Evolutionary conservation across 192 early-diverging fungal species (phyloP), one percentile per base, ranked within the genome.

Genomic region (Coemansia sp.): DNA sequence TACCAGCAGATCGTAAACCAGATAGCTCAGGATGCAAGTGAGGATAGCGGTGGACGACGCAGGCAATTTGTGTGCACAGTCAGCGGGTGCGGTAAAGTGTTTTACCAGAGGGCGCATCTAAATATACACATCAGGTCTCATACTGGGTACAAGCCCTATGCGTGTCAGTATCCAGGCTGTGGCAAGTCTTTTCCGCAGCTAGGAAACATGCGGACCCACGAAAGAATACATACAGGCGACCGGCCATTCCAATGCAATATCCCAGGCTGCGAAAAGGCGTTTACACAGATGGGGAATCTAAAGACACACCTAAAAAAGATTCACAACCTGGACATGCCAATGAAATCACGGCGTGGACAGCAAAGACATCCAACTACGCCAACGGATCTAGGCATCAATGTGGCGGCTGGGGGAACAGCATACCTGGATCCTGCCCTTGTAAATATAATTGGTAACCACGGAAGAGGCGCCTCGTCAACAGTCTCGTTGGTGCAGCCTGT

Each of bases 141-240:
- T 34, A 83, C 82, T 0, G 82, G 82, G 4, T 79, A 83, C 61
- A 76, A 79, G 51, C 83, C 85, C 32, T 87, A 86, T 61, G 71
- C 69, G 5, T 94, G 91, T 57, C 72, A 72, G 17, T 71, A 81
- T 63, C 74, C 79, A 1, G 90, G 88, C 7, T 94, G 92, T 60
- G 88, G 83, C 66, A 94, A 94, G 80, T 72, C 87, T 32, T 94
- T 94, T 61, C 86, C 87, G 30, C 92, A 93, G 84, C 85, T 88
- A 64, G 90, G 90, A 5, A 93, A 94, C 70, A 80, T 92, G 77
- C 87, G 88, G 66, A 93, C 92, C 5, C 93, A 95, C 54, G 89
- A 93, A 79, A 86, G 87, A 59, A 89, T 87, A 17, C 93, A 95
- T 65, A 78, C 86, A 14, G 88, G 87, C 32, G 87, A 89, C 64